Evolutionary conservation across 2,329 filamentous ascomycete genomes (phyloP), one percentile per base, ranked within the genome.

Genomic region (Fusarium compactum): DNA sequence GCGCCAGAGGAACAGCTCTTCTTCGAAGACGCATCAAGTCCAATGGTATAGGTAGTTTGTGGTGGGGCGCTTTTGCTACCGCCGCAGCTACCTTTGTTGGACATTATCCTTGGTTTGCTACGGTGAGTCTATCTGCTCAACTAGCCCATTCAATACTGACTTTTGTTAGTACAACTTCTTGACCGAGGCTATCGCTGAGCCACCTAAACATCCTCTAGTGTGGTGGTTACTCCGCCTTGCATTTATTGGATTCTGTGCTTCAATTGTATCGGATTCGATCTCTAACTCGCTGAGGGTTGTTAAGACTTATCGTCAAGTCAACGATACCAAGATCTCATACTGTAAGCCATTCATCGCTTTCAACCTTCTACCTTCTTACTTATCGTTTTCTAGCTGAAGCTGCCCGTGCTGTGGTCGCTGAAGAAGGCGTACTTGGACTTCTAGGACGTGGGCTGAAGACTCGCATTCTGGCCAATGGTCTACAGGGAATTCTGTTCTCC

Each of bases 41-140:
- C 0, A 74, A 85, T 22, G 83, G 83, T 0, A 29, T 85, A 5
- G 82, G 81, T 3, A 85, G 82, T 57, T 71, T 85, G 12, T 85
- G 83, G 83, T 85, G 83, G 83, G 83, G 83, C 14, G 83, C 83
- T 0, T 76, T 85, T 48, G 83, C 83, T 6, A 85, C 83, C 0
- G 83, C 83, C 0, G 83, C 81, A 2, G 83, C 83, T 1, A 85
- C 83, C 0, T 85, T 85, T 62, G 83, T 83, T 2, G 83, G 83
- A 5, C 81, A 85, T 52, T 85, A 85, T 43, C 83, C 83, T 6
- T 85, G 83, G 83, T 85, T 85, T 60, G 83, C 82, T 12, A 85
- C 83, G 0, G 83, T 83, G 70, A 52, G 77, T 45, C 4, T 3
- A 0, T 8, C 15, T 10, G 6, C 5, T 1, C 4, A 5, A 4